Evolutionary conservation across 2,329 filamentous ascomycete species (phyloP).

Genomic region (Clonostachys solani): DNA sequence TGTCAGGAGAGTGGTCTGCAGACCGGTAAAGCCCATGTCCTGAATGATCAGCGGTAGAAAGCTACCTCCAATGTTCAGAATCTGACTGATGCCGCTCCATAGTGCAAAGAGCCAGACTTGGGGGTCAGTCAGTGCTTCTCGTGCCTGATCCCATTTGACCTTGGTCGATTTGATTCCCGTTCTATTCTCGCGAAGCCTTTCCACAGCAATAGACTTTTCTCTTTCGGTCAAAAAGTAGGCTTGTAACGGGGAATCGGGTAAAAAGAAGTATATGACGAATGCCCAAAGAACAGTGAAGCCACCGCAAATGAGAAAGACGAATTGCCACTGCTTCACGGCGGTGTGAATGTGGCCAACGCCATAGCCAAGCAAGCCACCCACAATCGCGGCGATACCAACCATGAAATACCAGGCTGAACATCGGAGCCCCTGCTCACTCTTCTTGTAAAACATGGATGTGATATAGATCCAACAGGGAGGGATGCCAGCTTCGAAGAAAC

Average conservation of each 20-base stretch:
- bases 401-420: conserved; percentile 16
- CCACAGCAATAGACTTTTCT: conserved; percentile 42
- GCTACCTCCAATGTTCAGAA: too few relatives aligned
- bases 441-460: conserved; percentile 50
- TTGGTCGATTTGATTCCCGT: conserved; percentile 42
- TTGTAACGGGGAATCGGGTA: conserved; percentile 48
- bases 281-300: conserved; percentile 45
- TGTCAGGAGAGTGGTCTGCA: background rate
- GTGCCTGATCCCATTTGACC: conserved; percentile 46
- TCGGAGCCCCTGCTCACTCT: conserved; percentile 30
- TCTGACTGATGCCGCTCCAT: too few relatives aligned
- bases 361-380: conserved; percentile 42
- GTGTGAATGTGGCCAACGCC: conserved; percentile 47
- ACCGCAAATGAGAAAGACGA: conserved; percentile 55
- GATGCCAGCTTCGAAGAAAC: conserved; percentile 48
- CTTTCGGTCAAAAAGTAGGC: conserved; percentile 52
- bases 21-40: background rate
- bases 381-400: conserved; percentile 34
- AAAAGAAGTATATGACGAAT: conserved; percentile 37
- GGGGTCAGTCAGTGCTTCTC: conserved; percentile 50
- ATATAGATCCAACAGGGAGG: conserved; percentile 51
- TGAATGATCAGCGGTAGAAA: background rate
- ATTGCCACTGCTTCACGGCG: conserved; percentile 40
- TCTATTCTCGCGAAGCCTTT: conserved; percentile 42
- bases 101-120: conserved; percentile 52